Percentiles rank a stretch among this genome's conserved stretches.
Conservation (phyloP, 306 rosid genomes). For the Prunus mongolica region DNA sequence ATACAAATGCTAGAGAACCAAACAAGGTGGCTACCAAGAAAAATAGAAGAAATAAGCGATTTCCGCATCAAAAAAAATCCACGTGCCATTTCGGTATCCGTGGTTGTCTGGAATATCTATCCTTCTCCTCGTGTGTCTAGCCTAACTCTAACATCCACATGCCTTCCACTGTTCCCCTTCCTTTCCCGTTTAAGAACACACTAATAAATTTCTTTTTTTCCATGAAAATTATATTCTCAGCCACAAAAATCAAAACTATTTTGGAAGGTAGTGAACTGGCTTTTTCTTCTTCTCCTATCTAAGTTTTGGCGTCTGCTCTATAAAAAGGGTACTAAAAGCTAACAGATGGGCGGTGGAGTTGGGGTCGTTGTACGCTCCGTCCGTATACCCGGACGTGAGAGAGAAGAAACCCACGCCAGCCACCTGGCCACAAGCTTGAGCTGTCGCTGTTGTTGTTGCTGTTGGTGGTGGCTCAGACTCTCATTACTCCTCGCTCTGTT, state of each 20-base stretch:
- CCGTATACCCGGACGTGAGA: conserved; percentile 27
- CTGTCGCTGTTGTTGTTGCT: conserved; percentile 23
- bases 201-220: too few relatives aligned
- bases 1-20: too few relatives aligned
- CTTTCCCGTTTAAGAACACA: background rate
- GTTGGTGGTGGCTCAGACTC: background rate
- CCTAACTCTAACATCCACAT: background rate
- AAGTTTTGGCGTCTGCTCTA: background rate
- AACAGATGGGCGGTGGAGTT: background rate
- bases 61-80: background rate
- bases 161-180: background rate
- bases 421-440: conserved; percentile 40
- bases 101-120: conserved; percentile 11
- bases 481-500: conserved; percentile 15
- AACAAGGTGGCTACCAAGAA: background rate
- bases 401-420: conserved; percentile 52
- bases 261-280: background rate
- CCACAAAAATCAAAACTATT: background rate
- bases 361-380: background rate
- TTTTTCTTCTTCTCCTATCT: background rate
- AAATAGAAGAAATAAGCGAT: background rate
- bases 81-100: conserved; percentile 7
- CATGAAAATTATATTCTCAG: background rate
- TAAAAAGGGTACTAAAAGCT: background rate
- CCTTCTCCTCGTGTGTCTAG: background rate